These are phyloP conservation scores for Leccinum rimulosum DNA, from an alignment of 768 basidiomycete genomes.

Conservation along the genomic window DNA sequence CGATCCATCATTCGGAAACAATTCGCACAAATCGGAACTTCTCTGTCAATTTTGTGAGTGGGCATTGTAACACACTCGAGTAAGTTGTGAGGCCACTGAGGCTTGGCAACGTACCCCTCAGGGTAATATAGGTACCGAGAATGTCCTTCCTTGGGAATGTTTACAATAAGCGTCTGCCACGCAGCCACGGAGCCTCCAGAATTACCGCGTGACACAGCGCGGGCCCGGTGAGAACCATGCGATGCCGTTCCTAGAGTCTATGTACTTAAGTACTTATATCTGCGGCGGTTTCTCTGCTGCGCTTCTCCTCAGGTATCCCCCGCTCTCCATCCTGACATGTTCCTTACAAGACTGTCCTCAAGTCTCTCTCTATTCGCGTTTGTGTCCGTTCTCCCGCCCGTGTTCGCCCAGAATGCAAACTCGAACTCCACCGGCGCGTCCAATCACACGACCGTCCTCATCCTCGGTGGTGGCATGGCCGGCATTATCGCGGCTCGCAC, in stretches of 20 bases:
- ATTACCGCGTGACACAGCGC: background rate
- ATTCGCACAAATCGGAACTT: too few species aligned
- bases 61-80: too few species aligned
- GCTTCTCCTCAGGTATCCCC: background rate
- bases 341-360: background rate
- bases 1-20: too few species aligned
- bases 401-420: constrained; percentile 5
- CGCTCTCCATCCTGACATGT: constrained; percentile 11
- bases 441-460: constrained; percentile 41
- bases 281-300: background rate
- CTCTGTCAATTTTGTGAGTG: too few species aligned
- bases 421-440: background rate
- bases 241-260: background rate
- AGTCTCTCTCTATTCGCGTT: constrained; percentile 1
- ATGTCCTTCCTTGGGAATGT: background rate
- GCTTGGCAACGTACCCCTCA: too few species aligned
- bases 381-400: background rate
- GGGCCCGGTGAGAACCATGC: background rate
- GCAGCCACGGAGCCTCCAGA: background rate
- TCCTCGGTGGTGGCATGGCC: constrained; percentile 65
- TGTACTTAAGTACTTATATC: background rate
- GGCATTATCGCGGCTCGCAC: constrained; percentile 65
- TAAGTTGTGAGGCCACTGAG: too few species aligned
- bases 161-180: background rate
- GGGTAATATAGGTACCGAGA: too few species aligned